These are phyloP conservation scores for Oryza longistaminata DNA, from an alignment of 176 grass and related monocot genomes.

Conservation along the genomic window DNA sequence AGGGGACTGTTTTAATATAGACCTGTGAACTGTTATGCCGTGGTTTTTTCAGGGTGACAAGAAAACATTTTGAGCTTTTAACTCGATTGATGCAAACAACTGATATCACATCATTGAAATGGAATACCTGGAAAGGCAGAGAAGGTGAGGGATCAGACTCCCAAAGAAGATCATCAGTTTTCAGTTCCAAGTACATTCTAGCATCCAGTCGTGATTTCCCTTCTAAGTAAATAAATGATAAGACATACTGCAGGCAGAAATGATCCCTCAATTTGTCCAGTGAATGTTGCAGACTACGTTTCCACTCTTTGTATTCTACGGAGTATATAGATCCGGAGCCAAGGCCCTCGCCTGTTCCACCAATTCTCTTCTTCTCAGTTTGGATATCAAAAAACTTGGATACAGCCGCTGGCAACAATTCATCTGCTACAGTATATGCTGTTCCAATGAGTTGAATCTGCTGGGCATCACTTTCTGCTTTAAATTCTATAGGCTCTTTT, in stretches of 20 bases:
- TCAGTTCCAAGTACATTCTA: slow-evolving; percentile 85
- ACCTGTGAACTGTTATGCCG: background rate
- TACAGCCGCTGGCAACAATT: slow-evolving; percentile 76
- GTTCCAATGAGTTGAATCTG: slow-evolving; percentile 80
- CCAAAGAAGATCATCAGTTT: slow-evolving; percentile 78
- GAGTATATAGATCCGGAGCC: slow-evolving; percentile 48
- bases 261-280: slow-evolving; percentile 93
- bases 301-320: slow-evolving; percentile 96
- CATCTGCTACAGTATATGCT: slow-evolving; percentile 73
- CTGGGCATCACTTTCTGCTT: slow-evolving; percentile 82
- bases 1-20: background rate
- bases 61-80: slow-evolving; percentile 10
- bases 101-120: slow-evolving; percentile 28
- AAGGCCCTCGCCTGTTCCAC: slow-evolving; percentile 58
- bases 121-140: slow-evolving; percentile 91
- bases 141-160: slow-evolving; percentile 79
- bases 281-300: slow-evolving; percentile 71
- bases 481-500: slow-evolving; percentile 71
- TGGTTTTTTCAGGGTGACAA: background rate
- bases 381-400: slow-evolving; percentile 71
- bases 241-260: slow-evolving; percentile 89
- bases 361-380: slow-evolving; percentile 66
- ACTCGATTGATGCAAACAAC: slow-evolving; percentile 24
- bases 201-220: slow-evolving; percentile 91
- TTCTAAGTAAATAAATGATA: slow-evolving; percentile 98